These are phyloP conservation scores for Tremellales sp. DNA, from an alignment of 1,284 basidiomycete species.

Conservation along the genomic window DNA sequence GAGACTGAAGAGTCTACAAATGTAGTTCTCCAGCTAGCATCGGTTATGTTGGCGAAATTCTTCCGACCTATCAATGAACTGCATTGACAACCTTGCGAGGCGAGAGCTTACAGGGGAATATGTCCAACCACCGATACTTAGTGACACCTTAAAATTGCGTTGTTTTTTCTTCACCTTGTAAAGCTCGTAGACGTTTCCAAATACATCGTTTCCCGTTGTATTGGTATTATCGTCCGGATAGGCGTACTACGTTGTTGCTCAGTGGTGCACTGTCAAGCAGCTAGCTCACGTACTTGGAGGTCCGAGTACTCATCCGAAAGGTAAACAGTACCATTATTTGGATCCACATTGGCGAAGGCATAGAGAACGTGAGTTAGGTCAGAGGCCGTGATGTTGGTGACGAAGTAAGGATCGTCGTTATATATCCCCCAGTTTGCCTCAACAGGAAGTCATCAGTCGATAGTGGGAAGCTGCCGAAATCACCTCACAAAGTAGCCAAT, in stretches of 20 bases:
- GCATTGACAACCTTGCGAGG: not conserved
- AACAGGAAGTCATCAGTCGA: not conserved
- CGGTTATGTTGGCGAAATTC: slow-evolving; percentile 52
- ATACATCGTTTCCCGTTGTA: slow-evolving; percentile 67
- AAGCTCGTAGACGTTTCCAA: slow-evolving; percentile 78
- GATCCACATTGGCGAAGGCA: slow-evolving; percentile 73
- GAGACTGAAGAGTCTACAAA: slow-evolving; percentile 67
- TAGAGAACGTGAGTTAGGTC: slow-evolving; percentile 73
- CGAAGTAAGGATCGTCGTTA: slow-evolving; percentile 4
- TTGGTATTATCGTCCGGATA: slow-evolving; percentile 74
- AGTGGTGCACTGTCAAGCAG: not conserved
- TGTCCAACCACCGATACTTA: slow-evolving; percentile 78
- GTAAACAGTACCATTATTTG: slow-evolving; percentile 59
- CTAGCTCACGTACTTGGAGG: slow-evolving; percentile 53
- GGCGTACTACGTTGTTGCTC: slow-evolving; percentile 9
- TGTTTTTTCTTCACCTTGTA: slow-evolving; percentile 70
- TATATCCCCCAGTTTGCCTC: slow-evolving; percentile 10
- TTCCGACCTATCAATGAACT: slow-evolving; percentile 2
- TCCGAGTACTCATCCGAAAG: slow-evolving; percentile 75
- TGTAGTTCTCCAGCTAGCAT: slow-evolving; percentile 55
- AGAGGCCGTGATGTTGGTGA: slow-evolving; percentile 55
- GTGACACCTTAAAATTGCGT: slow-evolving; percentile 64
- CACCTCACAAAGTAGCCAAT: too few species aligned
- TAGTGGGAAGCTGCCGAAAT: too few species aligned
- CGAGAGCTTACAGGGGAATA: slow-evolving; percentile 57